These are phyloP conservation scores for Skeletonema grethae DNA, from an alignment of 108 stramenopile genomes.

Conservation along the genomic window DNA sequence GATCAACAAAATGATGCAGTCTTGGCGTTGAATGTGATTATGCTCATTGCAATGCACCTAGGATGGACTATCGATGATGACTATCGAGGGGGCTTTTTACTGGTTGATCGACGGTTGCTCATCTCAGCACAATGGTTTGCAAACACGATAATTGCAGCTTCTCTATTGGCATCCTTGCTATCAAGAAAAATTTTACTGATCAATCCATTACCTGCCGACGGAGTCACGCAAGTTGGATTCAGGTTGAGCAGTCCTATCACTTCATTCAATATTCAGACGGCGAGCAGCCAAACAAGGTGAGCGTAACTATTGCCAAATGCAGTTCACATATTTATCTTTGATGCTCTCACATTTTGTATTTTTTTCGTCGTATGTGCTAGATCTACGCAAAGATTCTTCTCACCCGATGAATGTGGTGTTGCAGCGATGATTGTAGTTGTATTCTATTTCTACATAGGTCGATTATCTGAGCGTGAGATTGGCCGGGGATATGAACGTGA, in stretches of 20 bases:
- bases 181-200: constrained; percentile 52
- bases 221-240: constrained; percentile 4
- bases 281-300: constrained; percentile 31
- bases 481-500: constrained; percentile 58
- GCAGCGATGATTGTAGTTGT: constrained; percentile 34
- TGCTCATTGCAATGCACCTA: constrained; percentile 61
- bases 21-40: constrained; percentile 51
- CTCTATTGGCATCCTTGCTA: constrained; percentile 56
- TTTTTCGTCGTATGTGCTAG: neutral
- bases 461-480: constrained; percentile 62
- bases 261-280: constrained; percentile 38
- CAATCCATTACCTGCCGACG: constrained; percentile 50
- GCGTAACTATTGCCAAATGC: neutral
- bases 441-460: constrained; percentile 53
- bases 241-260: constrained; percentile 18
- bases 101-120: constrained; percentile 65
- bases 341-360: neutral
- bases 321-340: neutral
- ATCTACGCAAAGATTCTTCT: constrained; percentile 7
- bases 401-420: constrained; percentile 32
- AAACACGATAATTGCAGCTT: constrained; percentile 56
- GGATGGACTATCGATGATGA: constrained; percentile 58
- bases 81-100: constrained; percentile 34
- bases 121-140: constrained; percentile 69
- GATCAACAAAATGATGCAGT: constrained; percentile 3